Conservation (phyloP, 805 yeast species). For the Groenewaldozyma tartarivorans region DNA sequence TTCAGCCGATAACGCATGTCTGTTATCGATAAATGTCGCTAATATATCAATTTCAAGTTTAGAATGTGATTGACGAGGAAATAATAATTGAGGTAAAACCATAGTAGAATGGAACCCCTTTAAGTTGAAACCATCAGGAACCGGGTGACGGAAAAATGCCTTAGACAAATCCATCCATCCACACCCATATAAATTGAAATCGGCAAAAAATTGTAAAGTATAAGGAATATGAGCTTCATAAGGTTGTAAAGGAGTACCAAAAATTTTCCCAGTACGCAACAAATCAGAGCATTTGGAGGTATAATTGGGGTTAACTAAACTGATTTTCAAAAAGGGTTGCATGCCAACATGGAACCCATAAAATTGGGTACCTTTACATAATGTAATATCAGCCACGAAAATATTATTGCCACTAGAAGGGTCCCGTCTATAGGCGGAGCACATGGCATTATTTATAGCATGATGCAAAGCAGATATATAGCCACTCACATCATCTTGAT, state of each 20-base stretch:
- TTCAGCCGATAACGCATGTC: slow-evolving; percentile 30
- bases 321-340: slow-evolving; percentile 57
- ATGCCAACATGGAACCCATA: slow-evolving; percentile 74
- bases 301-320: slow-evolving; percentile 54
- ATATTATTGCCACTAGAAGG: slow-evolving; percentile 7
- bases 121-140: slow-evolving; percentile 7
- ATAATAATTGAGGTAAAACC: slow-evolving; percentile 14
- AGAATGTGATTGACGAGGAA: slow-evolving; percentile 50
- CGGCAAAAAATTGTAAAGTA: slow-evolving; percentile 67
- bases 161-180: slow-evolving; percentile 50
- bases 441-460: slow-evolving; percentile 23
- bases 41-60: slow-evolving; percentile 63
- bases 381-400: slow-evolving; percentile 25
- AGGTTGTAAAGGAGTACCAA: slow-evolving; percentile 35
- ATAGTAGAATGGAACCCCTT: no score
- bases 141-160: slow-evolving; percentile 13
- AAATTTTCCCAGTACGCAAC: slow-evolving; percentile 36
- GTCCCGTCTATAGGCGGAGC: slow-evolving; percentile 18
- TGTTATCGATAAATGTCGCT: slow-evolving; percentile 52
- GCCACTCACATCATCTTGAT: neutral
- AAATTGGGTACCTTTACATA: slow-evolving; percentile 70
- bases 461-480: neutral
- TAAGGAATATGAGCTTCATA: slow-evolving; percentile 79
- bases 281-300: slow-evolving; percentile 44
- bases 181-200: slow-evolving; percentile 78